Base-by-base conservation (phyloP, 352 stramenopile genomes). In the Elongisporangium senticosum region DNA sequence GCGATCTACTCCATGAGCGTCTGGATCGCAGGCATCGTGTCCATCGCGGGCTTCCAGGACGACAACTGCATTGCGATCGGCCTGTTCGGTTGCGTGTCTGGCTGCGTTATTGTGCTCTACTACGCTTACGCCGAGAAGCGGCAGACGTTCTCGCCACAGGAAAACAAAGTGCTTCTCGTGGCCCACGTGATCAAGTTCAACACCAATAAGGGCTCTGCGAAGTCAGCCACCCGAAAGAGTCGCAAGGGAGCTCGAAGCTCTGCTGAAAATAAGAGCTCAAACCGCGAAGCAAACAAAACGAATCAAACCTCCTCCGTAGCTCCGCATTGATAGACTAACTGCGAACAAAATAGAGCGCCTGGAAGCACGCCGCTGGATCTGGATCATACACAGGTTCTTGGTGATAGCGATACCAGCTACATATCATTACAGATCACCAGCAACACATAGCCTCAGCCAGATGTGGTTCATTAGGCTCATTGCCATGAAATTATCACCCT, bases 181-280 rank as follows among this genome's bases (percentile, higher is more conserved):
- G 73, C 73, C 7, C 71, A 83, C 49, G 71, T 83, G 47, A 77
- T 68, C 4, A 74, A 74, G 51, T 77, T 75, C 33, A 75, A 75
- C 26, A 20, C 23, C 1, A 56, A 56, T 4, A 43, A 43, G 17
- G 33, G 8, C 10, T 43, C 33, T 2, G 4, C 33, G 3, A 43
- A 43, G 13, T 6, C 10, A 15, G 8, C 33, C 2, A 5, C 33
- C 11, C 33, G 33, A 14, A 43, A 43, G 33, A 43, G 8, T 43
- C 33, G 33, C 8, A 15, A 43, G 33, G 33, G 33, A 17, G 11
- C 13, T 15, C 33, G 33, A 43, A 14, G 17, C 11, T 14, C 33
- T 43, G 33, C 33, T 43, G 33, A 10, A 43, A 6, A 43, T 14
- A 6, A 43, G 33, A 43, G 33, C 33, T 43, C 33, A 15, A 43